A percentile compares a stretch with the other conserved stretches of the same genome.
These are phyloP conservation scores for Starmera pachycereana DNA, from an alignment of 805 yeast genomes.

Conservation along the genomic window DNA sequence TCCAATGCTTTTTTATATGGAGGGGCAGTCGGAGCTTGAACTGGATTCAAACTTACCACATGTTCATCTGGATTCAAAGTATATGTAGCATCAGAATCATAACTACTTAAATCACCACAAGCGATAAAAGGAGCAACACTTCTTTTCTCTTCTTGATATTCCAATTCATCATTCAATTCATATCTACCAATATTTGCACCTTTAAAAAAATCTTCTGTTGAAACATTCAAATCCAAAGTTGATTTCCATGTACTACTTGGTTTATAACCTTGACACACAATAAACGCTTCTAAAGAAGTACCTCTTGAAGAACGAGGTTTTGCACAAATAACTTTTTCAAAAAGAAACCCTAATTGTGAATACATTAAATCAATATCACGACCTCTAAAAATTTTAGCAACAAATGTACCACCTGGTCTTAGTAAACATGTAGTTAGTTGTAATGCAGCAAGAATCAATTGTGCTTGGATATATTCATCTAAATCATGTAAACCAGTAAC, in stretches of 20 bases:
- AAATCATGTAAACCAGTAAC: slow-evolving; percentile 95
- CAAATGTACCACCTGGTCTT: slow-evolving; percentile 85
- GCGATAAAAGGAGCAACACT: slow-evolving; percentile 86
- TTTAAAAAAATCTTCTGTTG: slow-evolving; percentile 79
- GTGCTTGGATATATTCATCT: slow-evolving; percentile 96
- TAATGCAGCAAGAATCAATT: slow-evolving; percentile 80
- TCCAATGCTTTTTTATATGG: slow-evolving; percentile 91
- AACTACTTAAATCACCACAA: slow-evolving; percentile 83
- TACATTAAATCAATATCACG: slow-evolving; percentile 90
- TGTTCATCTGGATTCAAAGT: slow-evolving; percentile 24
- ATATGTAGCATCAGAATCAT: slow-evolving; percentile 95
- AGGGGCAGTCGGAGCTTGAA: slow-evolving; percentile 93
- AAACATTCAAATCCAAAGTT: slow-evolving; percentile 36
- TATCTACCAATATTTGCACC: slow-evolving; percentile 48
- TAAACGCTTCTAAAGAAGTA: slow-evolving; percentile 86
- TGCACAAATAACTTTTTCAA: slow-evolving; percentile 85
- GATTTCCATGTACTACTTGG: slow-evolving; percentile 87
- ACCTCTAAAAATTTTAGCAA: slow-evolving; percentile 94
- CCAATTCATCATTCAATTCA: slow-evolving; percentile 34
- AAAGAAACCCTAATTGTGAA: slow-evolving; percentile 81
- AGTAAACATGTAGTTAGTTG: slow-evolving; percentile 85
- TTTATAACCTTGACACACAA: slow-evolving; percentile 80
- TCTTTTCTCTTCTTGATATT: slow-evolving; percentile 50
- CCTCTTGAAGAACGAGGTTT: slow-evolving; percentile 95
- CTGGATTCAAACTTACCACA: slow-evolving; percentile 67